Evolutionary conservation across 495 filamentous ascomycete genomes (phyloP).

Genomic region (Aspergillus ostianus): DNA sequence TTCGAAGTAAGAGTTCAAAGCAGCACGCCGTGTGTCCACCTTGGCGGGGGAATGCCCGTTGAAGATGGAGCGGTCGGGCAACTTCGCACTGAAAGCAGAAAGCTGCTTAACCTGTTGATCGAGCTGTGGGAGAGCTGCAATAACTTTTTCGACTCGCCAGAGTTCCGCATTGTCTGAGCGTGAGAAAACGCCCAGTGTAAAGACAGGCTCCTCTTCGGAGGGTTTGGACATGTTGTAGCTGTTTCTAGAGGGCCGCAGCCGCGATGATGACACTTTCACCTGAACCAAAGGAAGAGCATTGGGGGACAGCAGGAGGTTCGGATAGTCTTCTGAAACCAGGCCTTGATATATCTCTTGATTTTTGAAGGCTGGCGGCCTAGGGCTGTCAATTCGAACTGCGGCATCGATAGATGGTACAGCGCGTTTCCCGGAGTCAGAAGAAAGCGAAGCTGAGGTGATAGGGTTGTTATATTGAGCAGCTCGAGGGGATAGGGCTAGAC

Average conservation of each 20-base stretch:
- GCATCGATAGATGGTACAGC: conserved; percentile 42
- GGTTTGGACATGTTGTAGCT: conserved; percentile 69
- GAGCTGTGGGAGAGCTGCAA: conserved; percentile 73
- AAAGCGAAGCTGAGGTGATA: conserved; percentile 27
- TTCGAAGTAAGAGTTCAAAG: conserved; percentile 82
- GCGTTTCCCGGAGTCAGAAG: conserved; percentile 16
- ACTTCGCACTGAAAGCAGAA: conserved; percentile 61
- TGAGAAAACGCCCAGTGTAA: conserved; percentile 82
- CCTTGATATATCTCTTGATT: conserved; percentile 57
- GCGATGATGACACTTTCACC: conserved; percentile 84
- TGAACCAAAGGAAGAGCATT: conserved; percentile 86
- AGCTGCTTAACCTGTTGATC: conserved; percentile 76
- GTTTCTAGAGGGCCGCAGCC: conserved; percentile 85
- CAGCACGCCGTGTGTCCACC: conserved; percentile 79
- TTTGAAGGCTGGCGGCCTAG: conserved; percentile 23
- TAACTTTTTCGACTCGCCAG: conserved; percentile 92
- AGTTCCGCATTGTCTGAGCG: conserved; percentile 76
- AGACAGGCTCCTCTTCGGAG: conserved; percentile 85
- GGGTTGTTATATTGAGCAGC: conserved; percentile 65
- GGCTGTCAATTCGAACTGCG: conserved; percentile 38
- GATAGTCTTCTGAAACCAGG: conserved; percentile 77
- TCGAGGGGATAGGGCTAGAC: conserved; percentile 70
- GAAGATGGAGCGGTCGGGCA: conserved; percentile 84
- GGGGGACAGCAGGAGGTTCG: conserved; percentile 78
- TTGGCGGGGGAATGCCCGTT: conserved; percentile 92